Evolutionary conservation across 306 rosid species (phyloP), one percentile per base, ranked within the genome.

Genomic region (Casuarina equisetifolia): DNA sequence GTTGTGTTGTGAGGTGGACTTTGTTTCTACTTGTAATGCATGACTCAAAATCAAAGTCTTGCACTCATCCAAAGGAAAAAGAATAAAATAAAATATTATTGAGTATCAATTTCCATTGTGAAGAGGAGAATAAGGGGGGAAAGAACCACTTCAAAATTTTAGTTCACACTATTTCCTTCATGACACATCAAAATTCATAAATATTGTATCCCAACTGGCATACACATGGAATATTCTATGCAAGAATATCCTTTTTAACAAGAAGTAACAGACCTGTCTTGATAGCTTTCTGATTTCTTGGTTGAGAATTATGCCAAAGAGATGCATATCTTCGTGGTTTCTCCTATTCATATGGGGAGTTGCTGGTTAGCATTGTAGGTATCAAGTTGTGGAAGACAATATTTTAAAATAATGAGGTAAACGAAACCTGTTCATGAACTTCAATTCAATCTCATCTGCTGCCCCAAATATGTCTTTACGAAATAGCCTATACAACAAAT

Each of bases 391-490:
- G 57, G 15, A 75, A 17, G 64, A 25, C 72, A 78, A 59, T 55
- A 53, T 39, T 72, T 59, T 51, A 74, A 82, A 70, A 70, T 70
- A 48, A 9, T 16, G 50, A 55, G 32, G 63, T 62, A 66, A 25
- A 63, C 70, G 83, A 72, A 85, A 96, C 99, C 97, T 96, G 93
- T 96, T 82, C 98, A 96, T 82, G 83, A 96, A 96, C 86, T 88
- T 96, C 90, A 96, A 77, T 80, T 96, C 99, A 82, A 92, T 81
- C 89, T 89, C 98, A 51, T 96, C 99, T 59, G 99, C 99, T 0
- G 78, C 91, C 77, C 98, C 99, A 84, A 92, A 96, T 85, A 96
- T 91, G 66, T 82, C 90, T 83, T 91, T 96, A 48, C 97, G 98
- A 77, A 96, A 96, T 79, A 96, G 72, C 90, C 99, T 96, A 85